phyloP scores from a whole-genome alignment of 768 basidiomycete species.

The Pleurotus tuoliensis region DNA sequence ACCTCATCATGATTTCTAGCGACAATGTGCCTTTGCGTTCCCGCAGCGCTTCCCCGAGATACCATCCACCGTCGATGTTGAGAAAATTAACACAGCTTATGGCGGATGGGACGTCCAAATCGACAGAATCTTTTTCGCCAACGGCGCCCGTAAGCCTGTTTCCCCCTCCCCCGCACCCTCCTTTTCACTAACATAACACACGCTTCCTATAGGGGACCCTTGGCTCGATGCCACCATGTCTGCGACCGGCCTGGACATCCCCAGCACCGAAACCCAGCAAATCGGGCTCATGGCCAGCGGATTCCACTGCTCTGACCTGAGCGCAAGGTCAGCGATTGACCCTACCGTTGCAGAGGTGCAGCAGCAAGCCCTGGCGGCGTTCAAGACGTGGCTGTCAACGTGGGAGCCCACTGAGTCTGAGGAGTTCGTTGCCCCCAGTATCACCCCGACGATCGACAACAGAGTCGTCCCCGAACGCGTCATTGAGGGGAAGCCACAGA shows the following conservation, averaged over 20 bases:
- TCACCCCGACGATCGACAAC: slow-evolving; percentile 13
- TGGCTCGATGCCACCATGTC: slow-evolving; percentile 71
- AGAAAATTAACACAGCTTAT: slow-evolving; percentile 44
- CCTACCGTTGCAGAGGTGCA: slow-evolving; percentile 52
- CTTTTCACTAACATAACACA: not conserved
- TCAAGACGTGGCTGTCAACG: slow-evolving; percentile 49
- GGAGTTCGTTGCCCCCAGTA: slow-evolving; percentile 5
- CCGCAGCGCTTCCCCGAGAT: slow-evolving; percentile 42
- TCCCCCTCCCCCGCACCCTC: not conserved
- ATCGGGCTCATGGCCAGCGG: slow-evolving; percentile 51
- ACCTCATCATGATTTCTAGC: slow-evolving; percentile 26
- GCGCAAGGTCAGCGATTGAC: slow-evolving; percentile 35
- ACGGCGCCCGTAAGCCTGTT: slow-evolving; percentile 52
- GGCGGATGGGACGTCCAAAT: slow-evolving; percentile 58
- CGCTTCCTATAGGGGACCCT: slow-evolving; percentile 51
- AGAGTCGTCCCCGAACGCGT: slow-evolving; percentile 6
- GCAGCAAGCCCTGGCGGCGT: slow-evolving; percentile 42
- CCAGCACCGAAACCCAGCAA: slow-evolving; percentile 49
- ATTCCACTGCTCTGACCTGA: slow-evolving; percentile 66
- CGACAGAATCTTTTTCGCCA: slow-evolving; percentile 63
- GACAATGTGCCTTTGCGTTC: slow-evolving; percentile 69
- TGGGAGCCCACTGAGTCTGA: slow-evolving; percentile 18
- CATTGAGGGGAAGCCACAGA: slow-evolving; percentile 24
- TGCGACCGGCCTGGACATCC: slow-evolving; percentile 40
- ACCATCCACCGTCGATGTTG: slow-evolving; percentile 32